A percentile compares a stretch with the other conserved stretches of the same genome.
phyloP scores from a whole-genome alignment of 345 rosid species.

The Eucalyptus lansdowneana region DNA sequence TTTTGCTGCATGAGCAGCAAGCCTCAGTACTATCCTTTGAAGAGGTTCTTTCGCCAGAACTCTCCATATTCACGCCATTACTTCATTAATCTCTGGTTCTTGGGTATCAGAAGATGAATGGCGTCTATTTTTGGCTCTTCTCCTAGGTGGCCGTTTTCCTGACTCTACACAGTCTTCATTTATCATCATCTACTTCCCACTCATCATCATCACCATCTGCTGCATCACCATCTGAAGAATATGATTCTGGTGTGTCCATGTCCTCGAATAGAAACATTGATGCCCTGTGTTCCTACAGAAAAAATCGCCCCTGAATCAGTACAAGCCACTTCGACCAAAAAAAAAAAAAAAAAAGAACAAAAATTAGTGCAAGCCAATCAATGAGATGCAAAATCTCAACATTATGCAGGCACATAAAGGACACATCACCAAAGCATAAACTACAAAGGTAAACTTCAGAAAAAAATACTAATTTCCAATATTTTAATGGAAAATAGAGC shows the following conservation, averaged over 20 bases:
- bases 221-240: slow-evolving; percentile 6
- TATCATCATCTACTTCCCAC: not conserved
- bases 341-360: too few species aligned
- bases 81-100: slow-evolving; percentile 9
- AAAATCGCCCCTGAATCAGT: not conserved
- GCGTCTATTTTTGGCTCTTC: slow-evolving; percentile 20
- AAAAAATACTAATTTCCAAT: not conserved
- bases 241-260: slow-evolving; percentile 83
- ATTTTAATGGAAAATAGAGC: not conserved
- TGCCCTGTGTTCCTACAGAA: slow-evolving; percentile 26
- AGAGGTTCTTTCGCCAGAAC: slow-evolving; percentile 8
- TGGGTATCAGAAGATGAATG: slow-evolving; percentile 7
- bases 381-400: not conserved
- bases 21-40: not conserved
- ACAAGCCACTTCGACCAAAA: not conserved
- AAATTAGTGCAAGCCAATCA: too few species aligned
- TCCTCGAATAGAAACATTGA: slow-evolving; percentile 46
- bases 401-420: not conserved
- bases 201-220: slow-evolving; percentile 35
- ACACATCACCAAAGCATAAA: not conserved
- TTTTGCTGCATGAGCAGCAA: slow-evolving; percentile 61
- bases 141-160: slow-evolving; percentile 15
- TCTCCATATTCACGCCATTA: not conserved
- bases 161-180: slow-evolving; percentile 38
- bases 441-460: not conserved